These are phyloP conservation scores for Paulownia fortunei DNA, from an alignment of 257 asterid genomes.

Conservation along the genomic window DNA sequence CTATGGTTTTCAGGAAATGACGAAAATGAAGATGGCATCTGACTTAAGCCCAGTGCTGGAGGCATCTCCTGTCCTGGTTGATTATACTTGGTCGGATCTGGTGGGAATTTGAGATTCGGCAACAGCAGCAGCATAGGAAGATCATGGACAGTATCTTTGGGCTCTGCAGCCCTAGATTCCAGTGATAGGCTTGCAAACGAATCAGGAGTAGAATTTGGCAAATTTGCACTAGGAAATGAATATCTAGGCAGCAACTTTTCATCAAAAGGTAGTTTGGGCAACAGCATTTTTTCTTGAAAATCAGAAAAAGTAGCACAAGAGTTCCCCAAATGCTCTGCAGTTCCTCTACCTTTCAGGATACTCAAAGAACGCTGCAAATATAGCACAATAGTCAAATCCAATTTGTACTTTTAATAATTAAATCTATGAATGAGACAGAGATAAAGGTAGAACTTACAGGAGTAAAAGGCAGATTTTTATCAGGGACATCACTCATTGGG, in stretches of 20 bases:
- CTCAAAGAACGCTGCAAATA: slow-evolving; percentile 66
- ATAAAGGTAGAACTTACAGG: slow-evolving; percentile 53
- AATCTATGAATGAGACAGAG: slow-evolving; percentile 9
- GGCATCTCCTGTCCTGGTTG: slow-evolving; percentile 66
- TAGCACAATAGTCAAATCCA: slow-evolving; percentile 3
- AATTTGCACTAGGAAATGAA: slow-evolving; percentile 55
- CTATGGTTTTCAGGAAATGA: slow-evolving; percentile 86
- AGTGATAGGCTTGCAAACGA: slow-evolving; percentile 73
- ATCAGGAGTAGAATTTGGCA: slow-evolving; percentile 56
- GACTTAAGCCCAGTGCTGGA: slow-evolving; percentile 59
- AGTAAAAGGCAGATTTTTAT: slow-evolving; percentile 51
- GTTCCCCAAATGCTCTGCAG: slow-evolving; percentile 53
- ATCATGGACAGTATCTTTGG: slow-evolving; percentile 46
- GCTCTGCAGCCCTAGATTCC: slow-evolving; percentile 73
- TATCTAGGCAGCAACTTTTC: slow-evolving; percentile 74
- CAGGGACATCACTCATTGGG: slow-evolving; percentile 40
- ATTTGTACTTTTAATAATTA: slow-evolving; percentile 9
- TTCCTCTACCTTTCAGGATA: slow-evolving; percentile 62
- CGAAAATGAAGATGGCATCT: slow-evolving; percentile 60
- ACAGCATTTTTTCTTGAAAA: slow-evolving; percentile 68
- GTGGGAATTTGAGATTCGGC: slow-evolving; percentile 71
- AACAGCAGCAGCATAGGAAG: slow-evolving; percentile 66
- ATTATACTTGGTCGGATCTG: slow-evolving; percentile 56
- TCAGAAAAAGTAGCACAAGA: slow-evolving; percentile 55
- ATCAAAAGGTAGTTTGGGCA: slow-evolving; percentile 77